Conservation (phyloP, 2,329 filamentous ascomycete species). For the Drechslera avenae region DNA sequence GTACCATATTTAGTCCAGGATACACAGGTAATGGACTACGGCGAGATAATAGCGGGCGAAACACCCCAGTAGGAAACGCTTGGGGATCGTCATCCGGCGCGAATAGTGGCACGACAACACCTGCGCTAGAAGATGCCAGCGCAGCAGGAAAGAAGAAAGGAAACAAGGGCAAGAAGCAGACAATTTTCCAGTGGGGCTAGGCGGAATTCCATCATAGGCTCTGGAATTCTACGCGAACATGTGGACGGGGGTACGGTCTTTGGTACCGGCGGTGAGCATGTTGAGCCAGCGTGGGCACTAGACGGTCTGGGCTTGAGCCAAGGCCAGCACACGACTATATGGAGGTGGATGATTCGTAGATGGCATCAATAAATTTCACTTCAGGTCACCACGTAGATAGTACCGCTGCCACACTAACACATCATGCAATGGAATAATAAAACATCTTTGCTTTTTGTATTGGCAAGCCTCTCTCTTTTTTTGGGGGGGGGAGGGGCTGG, state of each 20-base stretch:
- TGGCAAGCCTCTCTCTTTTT: too few species aligned
- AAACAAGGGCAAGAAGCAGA: slow-evolving; percentile 58
- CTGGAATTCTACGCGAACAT: too few species aligned
- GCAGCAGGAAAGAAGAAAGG: slow-evolving; percentile 52
- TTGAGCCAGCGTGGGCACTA: not conserved
- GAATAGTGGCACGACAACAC: slow-evolving; percentile 30
- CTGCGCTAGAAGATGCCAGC: slow-evolving; percentile 31
- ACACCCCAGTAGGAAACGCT: slow-evolving; percentile 45
- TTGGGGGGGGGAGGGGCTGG: too few species aligned
- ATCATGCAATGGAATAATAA: too few species aligned
- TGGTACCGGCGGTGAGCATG: too few species aligned
- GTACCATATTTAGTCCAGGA: slow-evolving; percentile 58
- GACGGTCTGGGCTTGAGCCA: not conserved
- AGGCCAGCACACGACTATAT: not conserved
- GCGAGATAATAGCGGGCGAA: slow-evolving; percentile 50
- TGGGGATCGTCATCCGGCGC: slow-evolving; percentile 46
- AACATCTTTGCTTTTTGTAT: too few species aligned
- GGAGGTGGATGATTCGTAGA: not conserved
- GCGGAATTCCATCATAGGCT: not conserved
- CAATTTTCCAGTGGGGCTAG: slow-evolving; percentile 57
- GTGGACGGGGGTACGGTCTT: too few species aligned
- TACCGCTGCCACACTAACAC: too few species aligned
- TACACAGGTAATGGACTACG: slow-evolving; percentile 54
- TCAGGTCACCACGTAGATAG: too few species aligned
- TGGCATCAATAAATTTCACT: too few species aligned